Evolutionary conservation across 768 basidiomycete genomes (phyloP), one percentile per base, ranked within the genome.

Genomic region (Gymnopilus junonius): DNA sequence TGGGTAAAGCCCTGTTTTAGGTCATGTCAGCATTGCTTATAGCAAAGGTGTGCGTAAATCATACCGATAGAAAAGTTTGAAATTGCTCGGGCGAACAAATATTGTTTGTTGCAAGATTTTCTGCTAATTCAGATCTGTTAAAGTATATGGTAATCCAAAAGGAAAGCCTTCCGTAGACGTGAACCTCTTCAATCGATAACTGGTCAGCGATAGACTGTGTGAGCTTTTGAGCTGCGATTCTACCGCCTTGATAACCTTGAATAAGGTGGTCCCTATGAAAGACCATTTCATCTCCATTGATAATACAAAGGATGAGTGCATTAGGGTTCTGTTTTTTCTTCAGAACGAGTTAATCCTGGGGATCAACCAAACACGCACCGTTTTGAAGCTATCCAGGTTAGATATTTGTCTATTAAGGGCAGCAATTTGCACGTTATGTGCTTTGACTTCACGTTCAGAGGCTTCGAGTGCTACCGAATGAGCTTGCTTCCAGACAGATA

Each of bases 141-240:
- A 86, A 83, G 77, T 87, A 92, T 64, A 93, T 73, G 45, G 85
- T 86, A 54, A 91, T 84, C 90, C 89, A 92, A 73, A 92, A 91
- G 27, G 90, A 90, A 40, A 91, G 80, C 8, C 87, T 82, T 31
- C 86, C 87, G 61, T 86, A 83, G 59, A 84, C 80, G 58, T 85
- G 85, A 54, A 87, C 76, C 55, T 84, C 85, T 70, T 91, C 87
- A 67, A 78, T 79, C 56, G 87, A 80, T 57, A 93, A 80, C 74
- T 89, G 85, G 64, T 87, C 87, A 43, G 89, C 89, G 55, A 93
- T 88, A 6, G 79, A 79, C 73, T 88, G 86, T 20, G 90, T 92
- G 60, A 92, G 77, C 55, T 82, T 80, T 68, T 89, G 86, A 29
- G 89, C 87, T 12, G 84, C 87, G 45, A 82, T 80, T 59, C 82